Conservation (phyloP, 352 stramenopile species). For the Thraustochytrium sp. region DNA sequence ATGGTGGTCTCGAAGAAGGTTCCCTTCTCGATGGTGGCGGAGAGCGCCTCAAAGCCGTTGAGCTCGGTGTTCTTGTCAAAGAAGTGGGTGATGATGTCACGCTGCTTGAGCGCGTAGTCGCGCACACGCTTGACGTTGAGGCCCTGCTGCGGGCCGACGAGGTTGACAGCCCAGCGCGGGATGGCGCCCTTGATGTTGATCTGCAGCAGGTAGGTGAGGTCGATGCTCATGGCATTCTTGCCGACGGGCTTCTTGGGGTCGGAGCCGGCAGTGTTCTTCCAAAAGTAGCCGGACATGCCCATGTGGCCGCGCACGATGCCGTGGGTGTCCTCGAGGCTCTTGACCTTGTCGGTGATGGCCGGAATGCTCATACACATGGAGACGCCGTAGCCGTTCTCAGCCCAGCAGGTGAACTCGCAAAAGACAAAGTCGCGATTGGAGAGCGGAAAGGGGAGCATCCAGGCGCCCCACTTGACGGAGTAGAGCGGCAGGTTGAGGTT, state of each 20-base stretch:
- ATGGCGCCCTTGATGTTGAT: slow-evolving; percentile 45
- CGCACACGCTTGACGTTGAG: slow-evolving; percentile 42
- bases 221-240: slow-evolving; percentile 39
- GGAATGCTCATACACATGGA: slow-evolving; percentile 42
- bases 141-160: slow-evolving; percentile 29
- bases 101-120: slow-evolving; percentile 40
- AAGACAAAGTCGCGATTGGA: slow-evolving; percentile 43
- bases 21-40: slow-evolving; percentile 11
- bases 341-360: background rate
- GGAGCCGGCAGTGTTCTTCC: slow-evolving; percentile 23
- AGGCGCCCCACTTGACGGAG: slow-evolving; percentile 41
- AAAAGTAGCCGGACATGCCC: slow-evolving; percentile 41
- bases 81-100: slow-evolving; percentile 20
- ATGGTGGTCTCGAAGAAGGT: slow-evolving; percentile 29
- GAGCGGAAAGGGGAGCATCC: slow-evolving; percentile 29
- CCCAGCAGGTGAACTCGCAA: slow-evolving; percentile 38
- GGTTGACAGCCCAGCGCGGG: slow-evolving; percentile 25
- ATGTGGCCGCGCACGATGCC: slow-evolving; percentile 31
- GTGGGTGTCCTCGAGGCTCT: slow-evolving; percentile 33
- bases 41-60: slow-evolving; percentile 19
- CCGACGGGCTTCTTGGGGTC: slow-evolving; percentile 39
- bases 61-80: slow-evolving; percentile 41
- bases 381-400: slow-evolving; percentile 37
- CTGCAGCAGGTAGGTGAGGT: slow-evolving; percentile 41
- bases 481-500: slow-evolving; percentile 40